Evolutionary conservation across 2,329 filamentous ascomycete species (phyloP).

Genomic region (Colletotrichum siamense): DNA sequence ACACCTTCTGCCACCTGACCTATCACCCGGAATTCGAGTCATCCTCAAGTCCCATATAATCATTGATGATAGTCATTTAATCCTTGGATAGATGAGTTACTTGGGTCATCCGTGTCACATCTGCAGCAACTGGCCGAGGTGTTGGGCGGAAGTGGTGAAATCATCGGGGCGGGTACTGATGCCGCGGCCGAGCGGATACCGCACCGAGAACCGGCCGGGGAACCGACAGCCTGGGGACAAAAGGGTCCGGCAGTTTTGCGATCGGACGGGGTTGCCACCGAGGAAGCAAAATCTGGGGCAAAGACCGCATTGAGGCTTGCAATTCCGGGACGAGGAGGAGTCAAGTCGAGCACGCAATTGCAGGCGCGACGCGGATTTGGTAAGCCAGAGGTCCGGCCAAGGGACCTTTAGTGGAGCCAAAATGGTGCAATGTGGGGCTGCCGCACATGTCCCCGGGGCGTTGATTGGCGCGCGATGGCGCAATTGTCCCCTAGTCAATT

Average conservation of each 20-base stretch:
- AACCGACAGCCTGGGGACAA: slow-evolving; percentile 14
- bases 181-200: slow-evolving; percentile 19
- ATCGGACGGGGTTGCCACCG: slow-evolving; percentile 15
- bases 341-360: slow-evolving; percentile 19
- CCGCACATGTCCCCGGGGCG: background rate
- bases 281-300: slow-evolving; percentile 10
- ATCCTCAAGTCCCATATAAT: background rate
- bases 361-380: slow-evolving; percentile 15
- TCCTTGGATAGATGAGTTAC: background rate
- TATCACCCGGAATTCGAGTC: background rate
- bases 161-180: slow-evolving; percentile 13
- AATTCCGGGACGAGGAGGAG: background rate
- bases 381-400: slow-evolving; percentile 1
- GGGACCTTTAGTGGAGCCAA: slow-evolving; percentile 12
- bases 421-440: slow-evolving; percentile 21
- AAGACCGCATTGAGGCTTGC: slow-evolving; percentile 7
- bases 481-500: slow-evolving; percentile 21
- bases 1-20: background rate
- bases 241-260: background rate
- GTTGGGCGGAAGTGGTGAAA: background rate
- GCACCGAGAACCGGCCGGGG: slow-evolving; percentile 6
- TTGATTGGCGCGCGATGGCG: slow-evolving; percentile 21
- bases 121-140: background rate
- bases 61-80: background rate
- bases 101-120: background rate